Evolutionary conservation across 331 rosid species (phyloP), one percentile per base, ranked within the genome.

Genomic region (Malus hybrid): DNA sequence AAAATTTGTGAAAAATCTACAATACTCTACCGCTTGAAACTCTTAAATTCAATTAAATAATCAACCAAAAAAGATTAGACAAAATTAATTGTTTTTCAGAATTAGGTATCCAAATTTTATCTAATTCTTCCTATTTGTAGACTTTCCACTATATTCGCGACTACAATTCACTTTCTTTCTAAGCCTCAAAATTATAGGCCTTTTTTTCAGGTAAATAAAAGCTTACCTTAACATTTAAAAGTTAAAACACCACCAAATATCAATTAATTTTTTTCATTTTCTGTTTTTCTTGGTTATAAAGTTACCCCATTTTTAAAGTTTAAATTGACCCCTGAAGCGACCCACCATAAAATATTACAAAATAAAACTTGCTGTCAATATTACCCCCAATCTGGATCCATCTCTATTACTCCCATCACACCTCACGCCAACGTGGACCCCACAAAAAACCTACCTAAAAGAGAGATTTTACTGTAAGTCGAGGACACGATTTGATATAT

Each of bases 351-450:
- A 50, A 50, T 2, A 50, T 50, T 39, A 39, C 44, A 50, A 16
- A 64, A 18, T 32, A 7, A 16, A 64, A 9, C 5, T 63, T 33
- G 7, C 0, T 64, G 22, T 6, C 24, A 55, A 71, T n/a, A 13
- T 8, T 48, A 48, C 10, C 11, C 4, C 6, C 29, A 32, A 10
- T 46, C 76, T 39, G 76, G 53, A 71, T 53, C 32, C 12, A 3
- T 22, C 30, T 8, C 65, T 22, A n/a, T 2, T 1, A 6, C 19
- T 20, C 18, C 53, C 46, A 10, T 42, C 46, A 42, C 46, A 42
- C 13, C 13, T 0, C 46, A 10, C 12, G 10, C 46, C 5, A 65
- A 75, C 83, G 74, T 75, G 85, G 81, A 18, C 46, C 74, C 77
- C 70, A 19, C 62, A 10, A 16, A 6, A 6, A 16, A 6, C 33